A percentile compares a stretch with the other conserved stretches of the same genome.
Conservation (phyloP, 2,329 filamentous ascomycete species). For the Fusarium sambucinum region DNA sequence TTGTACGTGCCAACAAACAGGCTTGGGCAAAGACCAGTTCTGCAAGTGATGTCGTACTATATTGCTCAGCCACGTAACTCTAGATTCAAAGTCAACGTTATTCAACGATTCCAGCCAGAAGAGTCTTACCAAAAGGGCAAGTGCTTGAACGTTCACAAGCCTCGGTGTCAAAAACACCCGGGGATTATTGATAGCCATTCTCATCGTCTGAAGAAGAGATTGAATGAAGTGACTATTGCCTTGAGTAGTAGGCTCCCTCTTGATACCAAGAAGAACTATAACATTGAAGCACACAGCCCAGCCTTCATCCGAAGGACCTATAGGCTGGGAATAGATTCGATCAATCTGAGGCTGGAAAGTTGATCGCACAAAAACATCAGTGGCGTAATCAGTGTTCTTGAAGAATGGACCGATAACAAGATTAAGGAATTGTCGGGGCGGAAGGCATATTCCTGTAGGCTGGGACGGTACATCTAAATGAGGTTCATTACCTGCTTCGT, state of each 20-base stretch:
- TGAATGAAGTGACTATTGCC: slow-evolving; percentile 45
- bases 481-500: slow-evolving; percentile 39
- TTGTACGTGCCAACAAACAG: slow-evolving; percentile 45
- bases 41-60: slow-evolving; percentile 42
- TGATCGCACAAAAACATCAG: slow-evolving; percentile 42
- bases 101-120: too few species aligned
- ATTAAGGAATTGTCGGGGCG: slow-evolving; percentile 45
- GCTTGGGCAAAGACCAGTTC: slow-evolving; percentile 47
- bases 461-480: slow-evolving; percentile 41
- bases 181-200: slow-evolving; percentile 47
- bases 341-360: slow-evolving; percentile 44
- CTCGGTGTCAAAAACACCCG: slow-evolving; percentile 45
- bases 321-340: slow-evolving; percentile 41
- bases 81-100: slow-evolving; percentile 3
- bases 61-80: slow-evolving; percentile 47
- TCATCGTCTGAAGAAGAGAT: slow-evolving; percentile 44
- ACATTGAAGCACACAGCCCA: slow-evolving; percentile 47
- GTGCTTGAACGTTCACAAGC: slow-evolving; percentile 45
- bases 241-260: slow-evolving; percentile 41
- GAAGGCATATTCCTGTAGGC: slow-evolving; percentile 36
- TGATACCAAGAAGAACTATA: slow-evolving; percentile 44
- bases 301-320: slow-evolving; percentile 40
- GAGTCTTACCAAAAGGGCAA: slow-evolving; percentile 42
- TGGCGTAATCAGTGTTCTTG: slow-evolving; percentile 43
- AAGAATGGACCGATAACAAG: slow-evolving; percentile 45